These are phyloP conservation scores for Xeromyces bisporus DNA, from an alignment of 495 filamentous ascomycete genomes.

Conservation along the genomic window DNA sequence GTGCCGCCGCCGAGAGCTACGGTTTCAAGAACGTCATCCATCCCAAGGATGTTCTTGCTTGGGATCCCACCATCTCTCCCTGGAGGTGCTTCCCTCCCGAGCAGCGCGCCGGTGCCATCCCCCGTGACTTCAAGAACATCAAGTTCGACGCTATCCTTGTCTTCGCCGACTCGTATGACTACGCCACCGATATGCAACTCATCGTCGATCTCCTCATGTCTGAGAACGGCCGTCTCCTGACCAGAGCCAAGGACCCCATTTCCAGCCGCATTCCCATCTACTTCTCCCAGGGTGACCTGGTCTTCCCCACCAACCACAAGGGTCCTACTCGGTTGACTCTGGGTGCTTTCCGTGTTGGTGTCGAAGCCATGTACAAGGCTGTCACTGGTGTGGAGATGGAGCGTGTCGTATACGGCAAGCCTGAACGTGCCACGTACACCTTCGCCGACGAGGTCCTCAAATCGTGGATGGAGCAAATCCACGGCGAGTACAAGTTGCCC, in stretches of 20 bases:
- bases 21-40: slow-evolving; percentile 81
- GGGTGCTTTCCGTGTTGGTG: slow-evolving; percentile 57
- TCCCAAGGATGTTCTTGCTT: slow-evolving; percentile 78
- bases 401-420: slow-evolving; percentile 75
- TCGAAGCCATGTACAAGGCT: slow-evolving; percentile 66
- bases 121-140: slow-evolving; percentile 46
- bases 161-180: slow-evolving; percentile 71
- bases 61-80: slow-evolving; percentile 63
- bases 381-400: slow-evolving; percentile 58
- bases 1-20: slow-evolving; percentile 69
- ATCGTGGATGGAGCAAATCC: slow-evolving; percentile 60
- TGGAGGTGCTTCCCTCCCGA: slow-evolving; percentile 57
- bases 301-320: slow-evolving; percentile 65
- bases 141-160: slow-evolving; percentile 74
- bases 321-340: slow-evolving; percentile 52
- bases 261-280: slow-evolving; percentile 57
- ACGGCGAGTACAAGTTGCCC: slow-evolving; percentile 52
- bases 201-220: slow-evolving; percentile 69
- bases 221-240: slow-evolving; percentile 51
- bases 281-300: slow-evolving; percentile 57
- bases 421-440: slow-evolving; percentile 62
- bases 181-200: slow-evolving; percentile 69
- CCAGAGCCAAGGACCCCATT: slow-evolving; percentile 49
- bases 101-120: slow-evolving; percentile 48
- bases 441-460: slow-evolving; percentile 63